Base-by-base conservation (phyloP, 2,329 filamentous ascomycete genomes). In the Ophiostoma montium region DNA sequence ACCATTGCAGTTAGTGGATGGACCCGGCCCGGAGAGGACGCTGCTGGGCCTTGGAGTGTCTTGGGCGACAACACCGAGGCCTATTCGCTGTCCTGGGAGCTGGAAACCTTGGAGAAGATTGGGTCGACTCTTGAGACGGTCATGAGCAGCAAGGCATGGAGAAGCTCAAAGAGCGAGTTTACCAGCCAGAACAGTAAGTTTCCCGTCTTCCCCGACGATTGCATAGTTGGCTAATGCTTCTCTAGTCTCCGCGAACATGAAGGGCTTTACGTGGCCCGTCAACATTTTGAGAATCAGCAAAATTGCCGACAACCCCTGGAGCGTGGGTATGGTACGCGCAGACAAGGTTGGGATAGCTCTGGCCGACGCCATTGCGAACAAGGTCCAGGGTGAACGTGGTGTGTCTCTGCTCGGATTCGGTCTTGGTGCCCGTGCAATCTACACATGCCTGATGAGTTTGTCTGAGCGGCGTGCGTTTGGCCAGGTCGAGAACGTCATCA, bases 401-500 rank as follows among this genome's bases (percentile, higher is more conserved):
- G 78, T 94, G 3, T 89, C 81, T 7, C 67, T 95, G 12, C 74
- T 94, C 42, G 88, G 87, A 2, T 94, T 87, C 62, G 86, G 86
- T 39, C 70, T 94, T 8, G 87, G 86, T 2, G 85, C 86, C 16
- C 77, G 87, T 44, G 76, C 88, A 32, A 89, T 96, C 46, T 95
- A 86, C 60, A 76, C 81, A 4, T 95, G 89, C 55, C 72, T 95
- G 15, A 82, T 84, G 67, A 76, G 72, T 31, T 71, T 96, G 41
- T 86, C 86, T 0, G 84, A 90, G 61, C 75, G 87, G 51, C 78
- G 81, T 46, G 84, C 84, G 1, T 95, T 94, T 60, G 90, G 90
- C 0, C 63, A 95, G 3, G 70, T 98, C 12, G 90, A 96, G 60
- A 86, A 84, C 32, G 89, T 84, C 2, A 78, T 95, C 23, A 62